Base-by-base conservation (phyloP, 2,329 filamentous ascomycete species). In the Aspergillus aculeatus region DNA sequence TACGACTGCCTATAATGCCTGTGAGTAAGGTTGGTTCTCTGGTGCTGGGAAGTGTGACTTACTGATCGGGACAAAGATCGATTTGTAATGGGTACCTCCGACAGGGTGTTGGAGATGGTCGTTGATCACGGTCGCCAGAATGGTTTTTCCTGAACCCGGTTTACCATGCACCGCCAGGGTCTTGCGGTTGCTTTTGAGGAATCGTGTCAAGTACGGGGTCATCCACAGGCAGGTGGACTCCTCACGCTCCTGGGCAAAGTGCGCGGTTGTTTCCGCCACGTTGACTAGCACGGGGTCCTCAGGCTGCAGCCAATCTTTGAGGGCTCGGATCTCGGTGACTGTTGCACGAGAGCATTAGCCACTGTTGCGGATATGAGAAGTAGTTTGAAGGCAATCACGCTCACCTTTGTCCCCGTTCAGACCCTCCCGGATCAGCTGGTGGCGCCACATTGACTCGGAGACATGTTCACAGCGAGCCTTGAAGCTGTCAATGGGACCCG, bases 221-320 rank as follows among this genome's bases (percentile, higher is more conserved):
- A 84, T 78, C 83, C 83, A 85, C 41, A 83, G 73, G 60, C 82
- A 84, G n/a, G 82, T 84, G 58, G 79, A 80, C 60, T 84, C 82
- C 47, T 79, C 80, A 41, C 82, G 74, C 32, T 77, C 70, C 41
- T 69, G 76, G 58, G 70, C 78, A 68, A 67, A 74, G 63, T 68
- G 78, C 61, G 64, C 76, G 62, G 78, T 77, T 57, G 79, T 78
- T n/a, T 78, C 74, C n/a, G 73, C 75, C 24, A 83, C 68, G 5
- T 77, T 74, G 10, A 72, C 72, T 11, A 83, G 71, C 3, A 81
- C 69, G 5, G 73, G 75, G 61, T 84, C 81, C 44, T 81, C 77
- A 0, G 81, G 80, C 21, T 75, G 72, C 4, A 84, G 57, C 75
- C 75, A 78, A 24, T 62, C 60, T 53, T 69, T 69, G 59, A 77